Base-by-base conservation (phyloP, 225 moss, liverwort and hornwort genomes). In the Ulota crispa region DNA sequence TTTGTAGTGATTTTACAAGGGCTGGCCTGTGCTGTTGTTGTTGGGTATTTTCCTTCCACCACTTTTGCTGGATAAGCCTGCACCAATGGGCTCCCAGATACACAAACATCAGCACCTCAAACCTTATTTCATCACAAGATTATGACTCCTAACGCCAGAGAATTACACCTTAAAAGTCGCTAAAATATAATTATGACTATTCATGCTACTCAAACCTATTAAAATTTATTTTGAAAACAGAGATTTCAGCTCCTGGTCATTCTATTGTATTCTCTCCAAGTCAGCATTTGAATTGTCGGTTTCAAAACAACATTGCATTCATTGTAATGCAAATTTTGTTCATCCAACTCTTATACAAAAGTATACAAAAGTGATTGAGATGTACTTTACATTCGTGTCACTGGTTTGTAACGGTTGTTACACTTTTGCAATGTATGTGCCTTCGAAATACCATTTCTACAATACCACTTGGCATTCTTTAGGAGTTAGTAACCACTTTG, bases 11-110 rank as follows among this genome's bases (percentile, higher is more conserved):
- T 91, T 81, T 89, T 89, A 85, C 96, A 96, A 54, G 84, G 86
- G 85, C 91, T 96, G 54, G 96, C 96, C 70, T 89, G 84, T 4
- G 96, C 94, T 52, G 96, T 96, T 83, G 93, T 96, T 50, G 93
- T 81, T 47, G 82, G 90, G 54, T 93, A 95, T 43, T 80, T 93
- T 43, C 83, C 86, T 56, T 86, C 87, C 28, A 79, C 74, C 79
- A 94, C 91, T 32, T 90, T 91, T 66, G 92, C 92, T 63, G 96
- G 96, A 86, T 94, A 95, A 69, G 93, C 93, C 96, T 96, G 83
- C 77, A 86, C 80, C 73, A 55, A 79, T 15, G 10, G 73, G n/a
- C 57, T 54, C 50, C 6, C 30, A 76, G 26, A 10, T 47, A 42
- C 43, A 53, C 19, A 57, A 31, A 39, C 23, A 47, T 57, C 21